These are phyloP conservation scores for Actinomortierella wolfii DNA, from an alignment of 371 early-diverging fungal species.

Conservation along the genomic window DNA sequence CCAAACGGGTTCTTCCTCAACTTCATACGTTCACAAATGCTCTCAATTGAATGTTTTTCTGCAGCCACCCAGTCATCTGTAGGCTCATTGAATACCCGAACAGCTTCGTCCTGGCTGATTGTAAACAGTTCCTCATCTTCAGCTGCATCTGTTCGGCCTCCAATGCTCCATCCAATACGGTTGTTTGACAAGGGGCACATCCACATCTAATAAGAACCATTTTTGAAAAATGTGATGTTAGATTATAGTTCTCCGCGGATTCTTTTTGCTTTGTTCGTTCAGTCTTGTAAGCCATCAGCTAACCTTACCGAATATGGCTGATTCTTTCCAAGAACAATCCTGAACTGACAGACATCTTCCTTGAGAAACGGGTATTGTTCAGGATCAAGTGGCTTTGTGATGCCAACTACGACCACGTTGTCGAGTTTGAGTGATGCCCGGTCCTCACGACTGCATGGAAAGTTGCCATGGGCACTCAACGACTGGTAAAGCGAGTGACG, in stretches of 20 bases:
- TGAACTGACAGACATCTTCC: constrained; percentile 44
- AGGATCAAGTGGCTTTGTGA: constrained; percentile 26
- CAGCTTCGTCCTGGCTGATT: constrained; percentile 36
- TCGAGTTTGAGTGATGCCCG: constrained; percentile 37
- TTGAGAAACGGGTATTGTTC: constrained; percentile 28
- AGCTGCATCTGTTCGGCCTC: constrained; percentile 23
- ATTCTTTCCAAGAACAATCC: constrained; percentile 37
- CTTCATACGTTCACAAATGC: constrained; percentile 37
- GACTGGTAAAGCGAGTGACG: constrained; percentile 36
- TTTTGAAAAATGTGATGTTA: not conserved
- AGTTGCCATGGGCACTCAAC: constrained; percentile 24
- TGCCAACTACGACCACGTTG: constrained; percentile 39
- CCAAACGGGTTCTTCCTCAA: constrained; percentile 33
- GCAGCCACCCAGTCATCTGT: constrained; percentile 31
- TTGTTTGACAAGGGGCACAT: constrained; percentile 39
- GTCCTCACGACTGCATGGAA: constrained; percentile 29
- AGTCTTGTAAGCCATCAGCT: no score
- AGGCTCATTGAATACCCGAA: constrained; percentile 12
- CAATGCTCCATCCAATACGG: constrained; percentile 40
- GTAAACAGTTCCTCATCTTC: constrained; percentile 27
- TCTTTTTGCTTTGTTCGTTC: not conserved
- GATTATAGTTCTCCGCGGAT: not conserved
- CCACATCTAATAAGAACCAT: constrained; percentile 32
- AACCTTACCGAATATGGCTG: constrained; percentile 33
- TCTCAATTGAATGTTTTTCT: constrained; percentile 35